Conservation (phyloP, 164 flowering plant species). For the Vitis labrusca region DNA sequence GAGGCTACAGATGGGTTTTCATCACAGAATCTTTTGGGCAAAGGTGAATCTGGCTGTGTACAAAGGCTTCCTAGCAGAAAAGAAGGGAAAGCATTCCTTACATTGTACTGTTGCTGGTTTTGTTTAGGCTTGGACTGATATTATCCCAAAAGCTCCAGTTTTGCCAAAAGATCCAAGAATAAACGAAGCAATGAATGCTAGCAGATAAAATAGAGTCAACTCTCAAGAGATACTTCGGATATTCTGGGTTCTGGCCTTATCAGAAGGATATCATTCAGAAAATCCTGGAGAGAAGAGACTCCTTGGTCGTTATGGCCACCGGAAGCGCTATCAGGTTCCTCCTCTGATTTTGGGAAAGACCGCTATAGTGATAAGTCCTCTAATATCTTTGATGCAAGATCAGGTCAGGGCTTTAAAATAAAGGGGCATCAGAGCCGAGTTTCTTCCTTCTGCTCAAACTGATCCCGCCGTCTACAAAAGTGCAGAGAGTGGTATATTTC, state of each 20-base stretch:
- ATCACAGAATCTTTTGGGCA: too few relatives aligned
- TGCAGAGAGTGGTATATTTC: conserved; percentile 49
- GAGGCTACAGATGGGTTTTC: too few relatives aligned
- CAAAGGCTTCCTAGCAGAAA: too few relatives aligned
- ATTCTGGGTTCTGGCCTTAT: conserved; percentile 43
- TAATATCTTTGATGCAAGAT: conserved; percentile 65
- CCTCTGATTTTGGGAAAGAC: conserved; percentile 50
- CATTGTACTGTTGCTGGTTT: too few relatives aligned
- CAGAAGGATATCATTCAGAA: conserved; percentile 53
- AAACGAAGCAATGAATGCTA: too few relatives aligned
- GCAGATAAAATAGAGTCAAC: too few relatives aligned
- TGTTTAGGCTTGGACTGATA: too few relatives aligned
- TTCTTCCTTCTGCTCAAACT: conserved; percentile 49
- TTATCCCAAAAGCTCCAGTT: too few relatives aligned
- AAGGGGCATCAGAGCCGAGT: conserved; percentile 56
- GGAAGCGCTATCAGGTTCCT: conserved; percentile 67
- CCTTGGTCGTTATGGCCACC: conserved; percentile 67
- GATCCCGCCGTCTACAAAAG: conserved; percentile 31
- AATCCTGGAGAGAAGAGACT: conserved; percentile 43
- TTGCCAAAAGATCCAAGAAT: too few relatives aligned
- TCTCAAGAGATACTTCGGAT: conserved; percentile 48
- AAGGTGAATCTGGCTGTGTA: too few relatives aligned
- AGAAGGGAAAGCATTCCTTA: too few relatives aligned
- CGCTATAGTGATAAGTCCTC: conserved; percentile 61
- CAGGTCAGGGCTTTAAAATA: conserved; percentile 68